These are phyloP conservation scores for Forsythia viridissima DNA, from an alignment of 257 asterid species.

Conservation along the genomic window DNA sequence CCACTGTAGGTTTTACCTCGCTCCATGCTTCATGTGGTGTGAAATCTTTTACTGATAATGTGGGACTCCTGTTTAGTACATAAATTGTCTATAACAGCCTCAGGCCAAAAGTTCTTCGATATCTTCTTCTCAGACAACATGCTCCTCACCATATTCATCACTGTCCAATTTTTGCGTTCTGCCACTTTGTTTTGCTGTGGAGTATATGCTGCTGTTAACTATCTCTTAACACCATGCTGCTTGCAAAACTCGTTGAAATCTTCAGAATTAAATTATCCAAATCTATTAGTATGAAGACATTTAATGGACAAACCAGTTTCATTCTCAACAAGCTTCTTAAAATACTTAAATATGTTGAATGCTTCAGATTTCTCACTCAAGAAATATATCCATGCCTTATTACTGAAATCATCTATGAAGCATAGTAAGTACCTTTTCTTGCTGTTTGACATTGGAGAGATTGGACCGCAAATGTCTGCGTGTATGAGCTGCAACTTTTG, in stretches of 20 bases:
- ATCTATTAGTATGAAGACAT: background rate
- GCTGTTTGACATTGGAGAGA: background rate
- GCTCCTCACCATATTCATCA: background rate
- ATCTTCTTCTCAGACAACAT: background rate
- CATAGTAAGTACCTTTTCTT: background rate
- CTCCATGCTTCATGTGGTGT: slow-evolving; percentile 3
- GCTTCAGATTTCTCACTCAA: background rate
- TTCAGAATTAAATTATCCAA: background rate
- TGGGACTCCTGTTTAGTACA: no score
- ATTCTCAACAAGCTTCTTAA: background rate
- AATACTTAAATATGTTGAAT: background rate
- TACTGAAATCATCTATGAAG: background rate
- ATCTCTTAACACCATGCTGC: background rate
- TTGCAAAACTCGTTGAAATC: background rate
- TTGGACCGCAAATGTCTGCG: slow-evolving; percentile 7
- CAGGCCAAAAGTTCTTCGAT: no score
- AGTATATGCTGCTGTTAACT: no score
- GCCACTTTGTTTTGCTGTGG: no score
- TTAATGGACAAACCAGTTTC: background rate
- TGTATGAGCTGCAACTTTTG: background rate
- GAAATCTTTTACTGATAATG: background rate
- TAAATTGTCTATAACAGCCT: no score
- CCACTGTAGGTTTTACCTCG: background rate
- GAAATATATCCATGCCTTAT: background rate
- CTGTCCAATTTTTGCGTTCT: no score